Conservation (phyloP, 73 alveolate genomes). For the Loxodes magnus region DNA sequence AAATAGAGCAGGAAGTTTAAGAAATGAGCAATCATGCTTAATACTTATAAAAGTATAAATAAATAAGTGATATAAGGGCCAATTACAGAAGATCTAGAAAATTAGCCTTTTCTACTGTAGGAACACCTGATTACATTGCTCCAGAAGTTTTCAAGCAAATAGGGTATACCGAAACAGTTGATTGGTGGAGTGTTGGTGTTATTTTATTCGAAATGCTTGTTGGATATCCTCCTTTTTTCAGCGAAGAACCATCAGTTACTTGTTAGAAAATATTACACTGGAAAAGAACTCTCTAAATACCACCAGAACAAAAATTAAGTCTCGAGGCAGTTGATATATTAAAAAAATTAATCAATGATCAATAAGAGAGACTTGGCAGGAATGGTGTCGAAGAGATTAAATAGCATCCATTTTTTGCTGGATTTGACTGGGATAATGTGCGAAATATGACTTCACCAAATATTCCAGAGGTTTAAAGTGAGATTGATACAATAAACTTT, state of each 20-base stretch:
- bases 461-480: conserved; percentile 42
- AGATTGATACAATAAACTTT: conserved; percentile 63
- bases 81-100: conserved; percentile 9
- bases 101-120: conserved; percentile 45
- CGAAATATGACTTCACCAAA: conserved; percentile 63
- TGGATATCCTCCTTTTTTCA: conserved; percentile 82
- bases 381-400: conserved; percentile 77
- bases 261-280: conserved; percentile 70
- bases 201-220: conserved; percentile 78
- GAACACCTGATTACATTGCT: conserved; percentile 98
- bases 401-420: conserved; percentile 86
- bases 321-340: conserved; percentile 73
- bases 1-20: not conserved
- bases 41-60: not conserved
- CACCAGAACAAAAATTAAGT: conserved; percentile 61
- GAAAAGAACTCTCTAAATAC: conserved; percentile 59
- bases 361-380: conserved; percentile 57
- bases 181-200: conserved; percentile 91
- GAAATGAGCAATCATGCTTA: not conserved
- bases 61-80: not conserved
- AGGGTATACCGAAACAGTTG: conserved; percentile 64
- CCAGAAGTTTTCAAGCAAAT: conserved; percentile 93
- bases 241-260: conserved; percentile 70
- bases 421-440: conserved; percentile 72
- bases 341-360: conserved; percentile 52